A percentile compares a stretch with the other conserved stretches of the same genome.
These are phyloP conservation scores for Leccinum solheimii DNA, from an alignment of 1,284 basidiomycete species.

Conservation along the genomic window DNA sequence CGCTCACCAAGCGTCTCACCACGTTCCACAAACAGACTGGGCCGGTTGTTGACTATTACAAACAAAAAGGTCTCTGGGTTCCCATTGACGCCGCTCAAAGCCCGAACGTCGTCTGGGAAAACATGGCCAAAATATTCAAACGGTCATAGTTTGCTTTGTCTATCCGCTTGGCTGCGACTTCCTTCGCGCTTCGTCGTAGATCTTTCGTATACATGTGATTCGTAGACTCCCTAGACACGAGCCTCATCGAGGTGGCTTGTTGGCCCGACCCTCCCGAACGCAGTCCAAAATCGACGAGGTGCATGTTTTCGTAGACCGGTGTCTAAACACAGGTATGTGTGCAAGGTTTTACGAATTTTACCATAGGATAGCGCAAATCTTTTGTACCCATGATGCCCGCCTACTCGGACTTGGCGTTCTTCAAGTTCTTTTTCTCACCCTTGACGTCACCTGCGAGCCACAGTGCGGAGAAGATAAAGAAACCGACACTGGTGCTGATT, in stretches of 20 bases:
- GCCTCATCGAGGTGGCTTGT: constrained; percentile 4
- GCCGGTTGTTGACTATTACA: constrained; percentile 98
- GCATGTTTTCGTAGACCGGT: constrained; percentile 8
- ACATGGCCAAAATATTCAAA: constrained; percentile 64
- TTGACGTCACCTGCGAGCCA: constrained; percentile 81
- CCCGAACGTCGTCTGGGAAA: constrained; percentile 90
- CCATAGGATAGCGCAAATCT: constrained; percentile 9
- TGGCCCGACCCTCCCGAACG: neutral
- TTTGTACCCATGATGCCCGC: neutral
- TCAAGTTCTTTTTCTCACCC: constrained; percentile 44
- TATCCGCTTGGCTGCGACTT: neutral
- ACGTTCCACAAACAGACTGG: constrained; percentile 93
- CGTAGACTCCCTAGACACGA: constrained; percentile 23
- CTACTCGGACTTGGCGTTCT: constrained; percentile 55
- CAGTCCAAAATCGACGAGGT: constrained; percentile 1
- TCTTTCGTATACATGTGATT: constrained; percentile 27
- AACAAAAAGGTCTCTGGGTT: constrained; percentile 83
- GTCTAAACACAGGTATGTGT: constrained; percentile 27
- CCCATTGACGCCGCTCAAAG: constrained; percentile 93
- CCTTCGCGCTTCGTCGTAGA: constrained; percentile 17
- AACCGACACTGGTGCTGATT: constrained; percentile 81
- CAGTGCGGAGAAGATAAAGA: constrained; percentile 79
- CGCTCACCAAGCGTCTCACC: constrained; percentile 83
- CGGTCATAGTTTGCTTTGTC: constrained; percentile 18
- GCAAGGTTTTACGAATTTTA: constrained; percentile 9